These are phyloP conservation scores for Chlamydomonas sphaeroides DNA, from an alignment of 139 green algal species.

Conservation along the genomic window DNA sequence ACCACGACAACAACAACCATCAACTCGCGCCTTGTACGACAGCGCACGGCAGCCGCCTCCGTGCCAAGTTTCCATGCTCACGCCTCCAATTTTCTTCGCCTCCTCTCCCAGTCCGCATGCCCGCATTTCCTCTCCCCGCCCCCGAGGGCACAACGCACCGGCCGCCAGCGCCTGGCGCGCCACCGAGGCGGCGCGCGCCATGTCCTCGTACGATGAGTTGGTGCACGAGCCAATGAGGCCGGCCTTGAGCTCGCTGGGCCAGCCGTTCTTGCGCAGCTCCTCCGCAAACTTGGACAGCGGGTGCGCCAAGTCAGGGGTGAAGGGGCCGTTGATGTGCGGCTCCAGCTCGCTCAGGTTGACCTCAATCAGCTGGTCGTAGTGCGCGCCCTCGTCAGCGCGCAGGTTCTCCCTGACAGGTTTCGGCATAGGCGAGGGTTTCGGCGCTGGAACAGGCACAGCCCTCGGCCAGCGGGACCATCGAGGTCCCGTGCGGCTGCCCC, in stretches of 20 bases:
- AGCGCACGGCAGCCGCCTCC: no score
- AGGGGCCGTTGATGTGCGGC: conserved; percentile 95
- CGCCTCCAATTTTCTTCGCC: no score
- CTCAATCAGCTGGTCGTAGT: conserved; percentile 96
- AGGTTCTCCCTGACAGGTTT: conserved; percentile 86
- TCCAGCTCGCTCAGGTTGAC: conserved; percentile 93
- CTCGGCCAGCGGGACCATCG: no score
- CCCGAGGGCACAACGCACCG: no score
- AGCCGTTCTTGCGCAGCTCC: conserved; percentile 75
- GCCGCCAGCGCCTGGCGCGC: conserved; percentile 82
- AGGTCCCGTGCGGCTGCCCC: no score
- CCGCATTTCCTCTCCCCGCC: no score
- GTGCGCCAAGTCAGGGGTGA: conserved; percentile 93
- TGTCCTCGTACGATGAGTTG: conserved; percentile 96
- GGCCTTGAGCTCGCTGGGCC: conserved; percentile 84
- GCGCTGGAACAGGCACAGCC: no score
- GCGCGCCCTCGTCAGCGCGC: conserved; percentile 76
- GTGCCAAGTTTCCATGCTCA: neutral
- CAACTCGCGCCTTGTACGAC: no score
- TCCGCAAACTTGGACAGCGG: conserved; percentile 86
- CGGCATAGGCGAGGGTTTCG: no score
- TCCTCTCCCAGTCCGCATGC: no score
- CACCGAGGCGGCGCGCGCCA: conserved; percentile 85
- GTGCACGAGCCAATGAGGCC: conserved; percentile 95
- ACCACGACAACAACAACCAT: no score